Evolutionary conservation across 1,139 yeast genomes (phyloP).

Genomic region (Taphrina wiesneri): DNA sequence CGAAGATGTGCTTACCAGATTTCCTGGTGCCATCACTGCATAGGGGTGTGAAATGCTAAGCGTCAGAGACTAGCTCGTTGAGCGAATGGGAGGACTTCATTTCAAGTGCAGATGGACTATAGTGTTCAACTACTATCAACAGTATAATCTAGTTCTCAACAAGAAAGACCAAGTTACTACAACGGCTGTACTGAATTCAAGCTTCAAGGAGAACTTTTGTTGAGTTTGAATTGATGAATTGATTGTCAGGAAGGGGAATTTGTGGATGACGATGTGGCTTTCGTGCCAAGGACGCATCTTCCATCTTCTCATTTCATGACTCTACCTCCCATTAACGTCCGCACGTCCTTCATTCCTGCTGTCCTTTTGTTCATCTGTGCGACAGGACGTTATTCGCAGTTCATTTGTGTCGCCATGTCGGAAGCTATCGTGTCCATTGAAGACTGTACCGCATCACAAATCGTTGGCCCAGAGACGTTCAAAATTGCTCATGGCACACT

Average conservation of each 20-base stretch:
- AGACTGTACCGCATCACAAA: slow-evolving; percentile 6
- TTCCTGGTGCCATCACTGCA: slow-evolving; percentile 1
- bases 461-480: slow-evolving; percentile 24
- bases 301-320: not conserved
- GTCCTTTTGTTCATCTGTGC: too few species aligned
- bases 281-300: not conserved
- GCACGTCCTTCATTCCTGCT: too few species aligned
- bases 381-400: not conserved
- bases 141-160: too few species aligned
- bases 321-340: too few species aligned
- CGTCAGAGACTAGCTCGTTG: too few species aligned
- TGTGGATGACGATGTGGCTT: slow-evolving; percentile 5
- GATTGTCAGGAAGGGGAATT: not conserved
- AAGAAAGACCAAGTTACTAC: too few species aligned
- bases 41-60: too few species aligned
- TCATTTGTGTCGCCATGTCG: not conserved
- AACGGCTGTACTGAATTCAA: not conserved
- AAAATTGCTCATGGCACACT: slow-evolving; percentile 15
- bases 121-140: too few species aligned
- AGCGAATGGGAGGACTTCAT: too few species aligned
- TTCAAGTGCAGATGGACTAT: too few species aligned
- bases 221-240: too few species aligned
- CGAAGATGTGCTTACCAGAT: slow-evolving; percentile 63
- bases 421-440: not conserved
- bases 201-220: too few species aligned